Base-by-base conservation (phyloP, 1,139 yeast species). In the Suhomyces maxii region DNA sequence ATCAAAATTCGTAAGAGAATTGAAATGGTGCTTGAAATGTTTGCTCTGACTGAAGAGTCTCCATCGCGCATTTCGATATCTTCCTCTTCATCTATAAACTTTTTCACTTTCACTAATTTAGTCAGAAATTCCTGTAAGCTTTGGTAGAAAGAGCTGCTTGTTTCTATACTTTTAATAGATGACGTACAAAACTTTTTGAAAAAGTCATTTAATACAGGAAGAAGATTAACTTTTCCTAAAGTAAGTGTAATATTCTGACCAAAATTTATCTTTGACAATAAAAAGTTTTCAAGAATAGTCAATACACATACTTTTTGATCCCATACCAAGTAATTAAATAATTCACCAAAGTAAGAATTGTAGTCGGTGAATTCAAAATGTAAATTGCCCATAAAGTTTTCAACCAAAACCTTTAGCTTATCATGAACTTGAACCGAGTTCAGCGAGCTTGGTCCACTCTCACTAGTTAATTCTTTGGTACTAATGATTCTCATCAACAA, bases 1-100 rank as follows among this genome's bases (percentile, higher is more conserved):
- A 84, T 77, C 31, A 84, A 64, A 9, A 85, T 79, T 52, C 85
- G 72, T 46, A 83, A 69, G 50, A 82, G 72, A 31, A 83, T 68
- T 3, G 77, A 66, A 7, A 71, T 60, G 1, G 64, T 45, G 40
- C 57, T 40, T 8, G 44, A 34, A 25, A 43, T 36, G n/a, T 35
- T 34, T 26, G n/a, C 37, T 38, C 34, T 10, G 36, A 13, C 18
- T 34, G 25, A 6, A 6, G 12, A 31, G 28, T 26, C 25, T 13
- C n/a, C 36, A 18, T 39, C 37, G 5, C 18, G 14, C 34, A 25
- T 12, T 13, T 11, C 11, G 9, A 23, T 25, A n/a, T 9, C 35
- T 13, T 11, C 31, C 6, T 11, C 31, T 14, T 7, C 30, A 9
- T 5, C 31, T 5, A 28, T 2, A 9, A 11, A 7, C 26, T 9